Percentiles rank a stretch among this genome's conserved stretches.
Evolutionary conservation across 225 moss, liverwort and hornwort genomes (phyloP).

Genomic region (Bryum argenteum): DNA sequence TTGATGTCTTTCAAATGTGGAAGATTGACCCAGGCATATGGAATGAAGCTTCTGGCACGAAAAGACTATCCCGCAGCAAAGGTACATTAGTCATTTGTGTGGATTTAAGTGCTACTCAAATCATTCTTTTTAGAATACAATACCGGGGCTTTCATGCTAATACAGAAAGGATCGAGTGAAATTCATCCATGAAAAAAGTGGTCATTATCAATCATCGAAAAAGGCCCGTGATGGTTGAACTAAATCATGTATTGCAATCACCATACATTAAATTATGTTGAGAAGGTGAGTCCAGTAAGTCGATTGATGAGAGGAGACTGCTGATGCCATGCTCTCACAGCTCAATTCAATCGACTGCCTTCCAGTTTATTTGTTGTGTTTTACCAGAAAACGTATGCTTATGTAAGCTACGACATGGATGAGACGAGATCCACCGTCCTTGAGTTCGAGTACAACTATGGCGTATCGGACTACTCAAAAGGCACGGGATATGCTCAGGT

Average conservation of each 20-base stretch:
- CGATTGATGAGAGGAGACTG: no score
- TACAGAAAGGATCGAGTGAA: no score
- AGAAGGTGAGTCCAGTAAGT: no score
- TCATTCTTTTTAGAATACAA: no score
- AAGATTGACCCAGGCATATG: constrained; percentile 38
- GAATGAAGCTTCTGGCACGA: constrained; percentile 47
- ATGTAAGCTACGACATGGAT: constrained; percentile 41
- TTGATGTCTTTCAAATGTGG: constrained; percentile 11
- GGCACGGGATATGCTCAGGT: constrained; percentile 53
- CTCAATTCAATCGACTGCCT: no score
- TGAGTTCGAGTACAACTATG: constrained; percentile 43
- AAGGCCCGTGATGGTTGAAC: no score
- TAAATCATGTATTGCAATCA: no score
- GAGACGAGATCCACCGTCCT: constrained; percentile 38
- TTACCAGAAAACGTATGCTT: constrained; percentile 39
- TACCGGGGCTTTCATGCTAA: no score
- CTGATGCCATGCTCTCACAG: no score
- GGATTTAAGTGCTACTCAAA: not conserved
- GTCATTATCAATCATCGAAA: no score
- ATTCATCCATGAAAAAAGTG: no score
- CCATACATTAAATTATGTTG: no score
- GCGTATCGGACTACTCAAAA: constrained; percentile 28
- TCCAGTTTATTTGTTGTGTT: not conserved
- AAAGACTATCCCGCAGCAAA: constrained; percentile 23
- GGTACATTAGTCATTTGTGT: constrained; percentile 10